Conservation (phyloP, 306 rosid genomes). For the Trifolium subterraneum region DNA sequence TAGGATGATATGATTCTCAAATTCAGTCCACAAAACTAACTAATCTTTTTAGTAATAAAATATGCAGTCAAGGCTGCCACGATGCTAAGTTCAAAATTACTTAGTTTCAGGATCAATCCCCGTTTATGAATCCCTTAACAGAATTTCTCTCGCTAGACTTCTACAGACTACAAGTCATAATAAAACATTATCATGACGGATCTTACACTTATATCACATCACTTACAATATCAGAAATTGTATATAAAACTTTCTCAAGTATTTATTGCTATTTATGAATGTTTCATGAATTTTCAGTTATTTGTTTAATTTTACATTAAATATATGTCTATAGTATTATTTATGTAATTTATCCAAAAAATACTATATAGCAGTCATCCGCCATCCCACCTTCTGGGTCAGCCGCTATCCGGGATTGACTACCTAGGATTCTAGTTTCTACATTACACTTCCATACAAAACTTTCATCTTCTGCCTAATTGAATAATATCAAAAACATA, state of each 20-base stretch:
- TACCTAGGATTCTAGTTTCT: no score
- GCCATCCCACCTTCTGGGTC: no score
- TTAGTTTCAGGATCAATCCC: background rate
- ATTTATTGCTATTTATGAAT: no score
- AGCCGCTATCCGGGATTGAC: no score
- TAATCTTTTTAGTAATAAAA: background rate
- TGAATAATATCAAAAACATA: background rate
- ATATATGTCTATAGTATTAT: no score
- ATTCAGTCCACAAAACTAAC: conserved; percentile 1
- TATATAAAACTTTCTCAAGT: no score
- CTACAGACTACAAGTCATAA: background rate
- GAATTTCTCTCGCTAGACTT: background rate
- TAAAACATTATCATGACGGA: background rate
- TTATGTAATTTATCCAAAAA: no score
- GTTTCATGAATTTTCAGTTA: no score
- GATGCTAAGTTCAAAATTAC: background rate
- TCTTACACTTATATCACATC: background rate
- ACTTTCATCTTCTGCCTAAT: background rate
- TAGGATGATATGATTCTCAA: background rate
- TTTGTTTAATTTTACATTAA: no score
- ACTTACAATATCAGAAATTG: background rate
- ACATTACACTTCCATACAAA: background rate
- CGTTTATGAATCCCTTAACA: background rate
- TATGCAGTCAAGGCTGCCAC: background rate
- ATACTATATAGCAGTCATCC: no score